Base-by-base conservation (phyloP, 2,329 filamentous ascomycete species). In the Talaromyces amestolkiae region DNA sequence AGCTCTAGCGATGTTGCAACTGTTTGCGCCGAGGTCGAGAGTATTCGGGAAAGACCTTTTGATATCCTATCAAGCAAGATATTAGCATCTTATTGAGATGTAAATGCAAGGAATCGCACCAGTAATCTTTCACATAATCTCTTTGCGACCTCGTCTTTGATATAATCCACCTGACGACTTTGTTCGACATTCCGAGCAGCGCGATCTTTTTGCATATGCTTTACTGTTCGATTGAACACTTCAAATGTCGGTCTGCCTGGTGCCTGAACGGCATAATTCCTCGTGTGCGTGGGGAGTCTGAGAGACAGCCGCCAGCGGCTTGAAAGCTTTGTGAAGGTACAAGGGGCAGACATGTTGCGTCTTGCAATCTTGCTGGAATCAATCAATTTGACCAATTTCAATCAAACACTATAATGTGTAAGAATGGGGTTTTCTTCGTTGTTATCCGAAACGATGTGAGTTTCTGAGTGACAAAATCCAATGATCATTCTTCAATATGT, bases 21-120 rank as follows among this genome's bases (percentile, higher is more conserved):
- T 92, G 77, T 98, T 97, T 68, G 95, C 94, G 68, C 95, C 95
- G 37, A 97, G 88, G 77, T 99, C 95, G 67, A 99, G 90, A 27
- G 93, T 92, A 69, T 87, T 85, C 53, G 90, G 87, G 72, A 96
- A 97, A 65, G 88, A 84, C 37, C 95, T 91, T 72, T 96, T 97
- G 81, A 99, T 96, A 75, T 98, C 93, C 91, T 93, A 69, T 31
- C 13, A 24, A n/a, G 27, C 19, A 49, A 37, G 31, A 49, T 37
- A 10, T 51, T 7, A 37, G 43, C 15, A 13, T 22, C 35, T 4
- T n/a, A 15, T 22, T 39, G 6, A 62, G 17, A 41, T 10, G 8
- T 8, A 27, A 45, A 8, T 7, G 37, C 13, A 24, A 15, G 27
- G 15, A 9, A 7, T 35, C 61, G 53, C 22, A 93, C 91, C 70